A percentile compares a stretch with the other conserved stretches of the same genome.
These are phyloP conservation scores for carrot (Daucus carota) DNA, from an alignment of 129 eudicot species.

Conservation along the genomic window DH1_v3.0 NC_030386.2:10344501-10345000, in stretches of 20 bases:
- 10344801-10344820: background rate
- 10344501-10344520: no score
- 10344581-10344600: no score
- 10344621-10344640: no score
- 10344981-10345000: constrained; percentile 70
- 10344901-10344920: background rate
- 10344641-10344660: no score
- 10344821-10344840: background rate
- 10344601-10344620: no score
- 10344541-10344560: no score
- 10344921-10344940: background rate
- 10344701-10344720: no score
- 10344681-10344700: no score
- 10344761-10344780: no score
- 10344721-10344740: background rate
- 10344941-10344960: background rate
- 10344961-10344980: constrained; percentile 1
- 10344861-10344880: background rate
- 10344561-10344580: no score
- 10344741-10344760: background rate
- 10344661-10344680: no score
- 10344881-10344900: background rate
- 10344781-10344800: background rate
- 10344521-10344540: no score
- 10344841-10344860: background rate